Evolutionary conservation across 495 filamentous ascomycete species (phyloP).

Genomic region (Aspergillus hancockii): DNA sequence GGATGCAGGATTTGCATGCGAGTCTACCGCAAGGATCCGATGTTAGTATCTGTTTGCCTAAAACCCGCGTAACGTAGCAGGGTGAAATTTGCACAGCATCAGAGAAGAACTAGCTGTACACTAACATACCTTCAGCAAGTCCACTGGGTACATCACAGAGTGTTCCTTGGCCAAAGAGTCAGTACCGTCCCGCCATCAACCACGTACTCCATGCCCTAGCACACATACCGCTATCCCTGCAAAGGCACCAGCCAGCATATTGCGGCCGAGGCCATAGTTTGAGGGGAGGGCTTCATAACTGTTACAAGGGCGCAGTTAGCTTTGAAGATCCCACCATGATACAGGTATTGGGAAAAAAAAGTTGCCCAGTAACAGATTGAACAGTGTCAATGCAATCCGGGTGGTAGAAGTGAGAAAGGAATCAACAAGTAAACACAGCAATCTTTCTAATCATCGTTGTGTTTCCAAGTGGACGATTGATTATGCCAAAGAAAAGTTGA

Average conservation of each 20-base stretch:
- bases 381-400: not conserved
- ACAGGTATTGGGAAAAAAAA: too few relatives aligned
- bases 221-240: slow-evolving; percentile 86
- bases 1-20: slow-evolving; percentile 97
- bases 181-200: not conserved
- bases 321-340: not conserved
- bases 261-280: slow-evolving; percentile 66
- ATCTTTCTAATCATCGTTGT: not conserved
- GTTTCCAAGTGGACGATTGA: not conserved
- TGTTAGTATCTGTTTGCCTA: slow-evolving; percentile 19
- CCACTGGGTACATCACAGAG: slow-evolving; percentile 97
- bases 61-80: slow-evolving; percentile 48
- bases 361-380: not conserved
- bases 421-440: not conserved
- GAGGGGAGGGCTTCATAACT: slow-evolving; percentile 73
- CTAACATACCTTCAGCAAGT: slow-evolving; percentile 86
- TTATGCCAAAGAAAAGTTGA: not conserved
- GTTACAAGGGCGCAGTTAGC: slow-evolving; percentile 26
- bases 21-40: slow-evolving; percentile 58
- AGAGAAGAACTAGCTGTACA: slow-evolving; percentile 6
- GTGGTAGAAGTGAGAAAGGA: not conserved
- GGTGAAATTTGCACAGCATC: slow-evolving; percentile 4
- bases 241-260: slow-evolving; percentile 94
- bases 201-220: not conserved
- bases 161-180: slow-evolving; percentile 57